Evolutionary conservation across 352 stramenopile species (phyloP), one percentile per base, ranked within the genome.

Genomic region (Phytophthora niederhauseri): DNA sequence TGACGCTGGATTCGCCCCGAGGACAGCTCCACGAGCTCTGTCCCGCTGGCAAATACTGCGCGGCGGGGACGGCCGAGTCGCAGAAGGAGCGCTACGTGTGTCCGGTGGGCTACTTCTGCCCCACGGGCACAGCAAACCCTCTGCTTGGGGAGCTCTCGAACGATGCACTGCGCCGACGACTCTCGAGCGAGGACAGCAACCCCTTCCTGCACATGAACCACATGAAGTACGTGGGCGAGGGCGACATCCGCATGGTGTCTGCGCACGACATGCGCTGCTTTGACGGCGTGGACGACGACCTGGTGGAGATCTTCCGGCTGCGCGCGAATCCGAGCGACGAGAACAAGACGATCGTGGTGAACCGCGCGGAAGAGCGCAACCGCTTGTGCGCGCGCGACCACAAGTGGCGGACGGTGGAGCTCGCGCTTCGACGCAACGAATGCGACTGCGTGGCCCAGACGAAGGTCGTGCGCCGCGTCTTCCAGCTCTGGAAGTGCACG

Each of bases 401-500:
- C 72, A 98, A 99, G 72, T 98, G 95, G 85, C 73, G 82, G n/a
- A 89, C 93, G 20, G 80, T 98, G 9, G 73, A 89, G 52, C 78
- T 97, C 11, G 91, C 92, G 1, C 85, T 98, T 52, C 77, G 90
- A 45, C 85, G 94, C 4, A 76, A 95, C 61, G 94, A 98, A 22
- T 99, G 97, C 73, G 78, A 98, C 70, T 99, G 97, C 64, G 63
- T 90, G 8, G 70, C 66, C 7, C 90, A 98, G 69, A 87, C 95
- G n/a, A 85, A 94, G 46, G 76, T 97, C 19, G 86, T 98, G 20
- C 82, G 84, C 22, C 85, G 84, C 5, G 84, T 99, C 3, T 99
- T 96, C 70, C 86, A 95, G 30, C 80, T 99, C 17, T 99, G 95
- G 95, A 94, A 97, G 68, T 99, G 97, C 61, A 98, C 92, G 4